phyloP scores from a whole-genome alignment of 139 green algal genomes.

The Closterium sp. region DNA sequence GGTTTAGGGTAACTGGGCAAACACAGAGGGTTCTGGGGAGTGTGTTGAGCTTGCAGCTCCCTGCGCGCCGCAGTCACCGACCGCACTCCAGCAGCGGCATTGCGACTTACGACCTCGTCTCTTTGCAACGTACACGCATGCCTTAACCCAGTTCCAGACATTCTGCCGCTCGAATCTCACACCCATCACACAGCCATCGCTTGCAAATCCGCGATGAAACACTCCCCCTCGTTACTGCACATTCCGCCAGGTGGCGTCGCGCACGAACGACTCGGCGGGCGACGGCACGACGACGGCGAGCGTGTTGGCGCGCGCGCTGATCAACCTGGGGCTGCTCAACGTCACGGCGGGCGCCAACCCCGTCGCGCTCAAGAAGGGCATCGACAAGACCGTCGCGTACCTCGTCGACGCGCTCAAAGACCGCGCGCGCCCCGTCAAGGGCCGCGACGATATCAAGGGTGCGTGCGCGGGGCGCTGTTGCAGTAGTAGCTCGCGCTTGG shows the following conservation, averaged over 20 bases:
- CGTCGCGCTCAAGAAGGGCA: constrained; percentile 92
- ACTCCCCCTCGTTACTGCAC: neutral
- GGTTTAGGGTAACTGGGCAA: neutral
- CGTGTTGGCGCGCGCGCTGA: constrained; percentile 92
- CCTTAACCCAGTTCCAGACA: too few relatives aligned
- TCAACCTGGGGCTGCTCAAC: constrained; percentile 70
- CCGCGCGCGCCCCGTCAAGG: constrained; percentile 80
- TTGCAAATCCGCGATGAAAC: too few relatives aligned
- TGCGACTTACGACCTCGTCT: too few relatives aligned
- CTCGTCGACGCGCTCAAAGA: constrained; percentile 84
- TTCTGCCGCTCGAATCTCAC: neutral
- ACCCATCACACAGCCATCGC: neutral
- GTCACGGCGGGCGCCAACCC: constrained; percentile 93
- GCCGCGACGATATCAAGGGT: constrained; percentile 85
- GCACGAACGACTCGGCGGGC: constrained; percentile 93
- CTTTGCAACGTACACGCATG: too few relatives aligned
- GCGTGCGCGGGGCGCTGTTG: neutral
- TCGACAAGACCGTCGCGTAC: constrained; percentile 89
- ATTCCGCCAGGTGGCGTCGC: constrained; percentile 71
- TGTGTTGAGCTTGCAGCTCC: too few relatives aligned
- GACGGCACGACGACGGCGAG: constrained; percentile 97
- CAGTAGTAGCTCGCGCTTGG: too few relatives aligned
- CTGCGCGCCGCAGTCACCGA: too few relatives aligned
- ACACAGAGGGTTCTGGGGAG: neutral
- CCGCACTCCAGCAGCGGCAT: too few relatives aligned